phyloP scores from a whole-genome alignment of 176 grass and related monocot genomes.

The Zoysia pacifica region DNA sequence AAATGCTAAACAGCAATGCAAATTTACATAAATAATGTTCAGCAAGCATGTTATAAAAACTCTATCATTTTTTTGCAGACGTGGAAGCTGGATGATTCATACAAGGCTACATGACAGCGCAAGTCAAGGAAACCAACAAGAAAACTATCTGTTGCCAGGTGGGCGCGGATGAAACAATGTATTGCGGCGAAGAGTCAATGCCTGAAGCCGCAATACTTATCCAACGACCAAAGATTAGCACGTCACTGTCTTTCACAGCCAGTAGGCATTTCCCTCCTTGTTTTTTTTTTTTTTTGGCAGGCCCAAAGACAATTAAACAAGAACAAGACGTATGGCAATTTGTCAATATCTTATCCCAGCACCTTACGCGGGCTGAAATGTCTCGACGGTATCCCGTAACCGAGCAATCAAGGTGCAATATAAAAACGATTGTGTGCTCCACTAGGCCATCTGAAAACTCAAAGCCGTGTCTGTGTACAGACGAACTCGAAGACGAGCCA shows the following conservation, averaged over 20 bases:
- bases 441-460: conserved; percentile 17
- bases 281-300: background rate
- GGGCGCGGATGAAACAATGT: background rate
- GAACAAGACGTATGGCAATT: background rate
- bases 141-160: background rate
- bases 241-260: conserved; percentile 4
- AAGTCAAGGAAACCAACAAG: background rate
- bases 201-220: background rate
- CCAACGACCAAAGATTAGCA: background rate
- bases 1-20: too few species aligned
- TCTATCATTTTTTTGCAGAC: background rate
- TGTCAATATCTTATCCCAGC: background rate
- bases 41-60: too few species aligned
- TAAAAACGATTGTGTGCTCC: background rate
- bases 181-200: conserved; percentile 28
- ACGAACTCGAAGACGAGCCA: background rate
- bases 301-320: conserved; percentile 14
- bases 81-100: background rate
- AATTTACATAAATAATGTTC: too few species aligned
- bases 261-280: background rate
- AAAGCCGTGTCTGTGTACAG: conserved; percentile 12
- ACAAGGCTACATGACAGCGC: background rate
- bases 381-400: background rate
- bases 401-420: background rate
- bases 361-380: background rate